A percentile compares a stretch with the other conserved stretches of the same genome.
phyloP scores from a whole-genome alignment of 2,329 filamentous ascomycete species.

The Fusarium albidum region DNA sequence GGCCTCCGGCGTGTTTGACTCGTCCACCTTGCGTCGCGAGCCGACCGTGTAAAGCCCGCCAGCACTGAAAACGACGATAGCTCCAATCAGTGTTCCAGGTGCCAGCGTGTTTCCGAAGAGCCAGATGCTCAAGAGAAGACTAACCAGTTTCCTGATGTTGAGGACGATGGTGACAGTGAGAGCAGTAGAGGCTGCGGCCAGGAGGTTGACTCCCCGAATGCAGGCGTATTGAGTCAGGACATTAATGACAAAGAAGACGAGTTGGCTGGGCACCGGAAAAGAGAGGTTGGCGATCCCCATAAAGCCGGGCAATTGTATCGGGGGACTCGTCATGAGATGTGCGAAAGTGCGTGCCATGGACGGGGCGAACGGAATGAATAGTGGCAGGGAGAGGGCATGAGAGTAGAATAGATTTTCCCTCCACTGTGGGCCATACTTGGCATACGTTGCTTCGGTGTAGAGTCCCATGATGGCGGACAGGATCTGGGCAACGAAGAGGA shows the following conservation, averaged over 20 bases:
- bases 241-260: constrained; percentile 76
- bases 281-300: constrained; percentile 20
- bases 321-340: constrained; percentile 69
- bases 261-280: constrained; percentile 67
- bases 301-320: constrained; percentile 51
- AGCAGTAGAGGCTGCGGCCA: constrained; percentile 87
- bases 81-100: constrained; percentile 79
- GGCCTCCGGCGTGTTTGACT: constrained; percentile 16
- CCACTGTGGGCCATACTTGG: constrained; percentile 87
- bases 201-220: constrained; percentile 94
- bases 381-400: constrained; percentile 75
- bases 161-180: constrained; percentile 96
- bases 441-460: constrained; percentile 92
- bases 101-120: constrained; percentile 89
- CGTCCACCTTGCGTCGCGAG: constrained; percentile 43
- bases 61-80: constrained; percentile 85
- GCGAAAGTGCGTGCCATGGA: constrained; percentile 71
- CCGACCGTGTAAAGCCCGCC: constrained; percentile 93
- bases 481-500: constrained; percentile 88
- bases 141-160: constrained; percentile 94
- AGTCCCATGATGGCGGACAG: constrained; percentile 94
- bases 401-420: constrained; percentile 97
- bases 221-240: constrained; percentile 93
- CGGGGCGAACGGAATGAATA: constrained; percentile 77
- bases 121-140: constrained; percentile 89